phyloP scores from a whole-genome alignment of 441 rosid species.

The Gossypium davidsonii region DNA sequence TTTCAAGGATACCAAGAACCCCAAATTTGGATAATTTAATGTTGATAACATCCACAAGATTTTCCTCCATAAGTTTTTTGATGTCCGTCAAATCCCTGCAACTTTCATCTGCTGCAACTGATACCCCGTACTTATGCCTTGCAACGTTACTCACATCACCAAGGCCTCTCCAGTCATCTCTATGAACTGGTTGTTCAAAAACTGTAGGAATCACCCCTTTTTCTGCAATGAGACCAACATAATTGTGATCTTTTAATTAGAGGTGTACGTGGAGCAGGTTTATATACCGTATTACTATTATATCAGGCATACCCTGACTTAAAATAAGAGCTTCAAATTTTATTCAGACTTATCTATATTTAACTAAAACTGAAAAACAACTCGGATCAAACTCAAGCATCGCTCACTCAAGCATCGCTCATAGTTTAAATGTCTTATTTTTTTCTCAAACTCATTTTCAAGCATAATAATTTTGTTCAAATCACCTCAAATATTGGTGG shows the following conservation, averaged over 20 bases:
- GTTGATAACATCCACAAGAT: slow-evolving; percentile 16
- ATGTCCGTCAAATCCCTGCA: slow-evolving; percentile 8
- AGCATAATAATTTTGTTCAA: too few relatives aligned
- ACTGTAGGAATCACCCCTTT: not conserved
- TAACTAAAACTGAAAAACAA: too few relatives aligned
- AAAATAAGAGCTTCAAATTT: too few relatives aligned
- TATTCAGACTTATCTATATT: too few relatives aligned
- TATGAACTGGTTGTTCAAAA: slow-evolving; percentile 17
- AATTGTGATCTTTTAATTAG: not conserved
- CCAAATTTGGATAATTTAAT: slow-evolving; percentile 17
- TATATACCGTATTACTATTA: too few relatives aligned
- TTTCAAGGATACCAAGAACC: slow-evolving; percentile 14
- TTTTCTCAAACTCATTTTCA: too few relatives aligned
- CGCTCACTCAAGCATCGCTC: too few relatives aligned
- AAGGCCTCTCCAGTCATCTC: slow-evolving; percentile 20
- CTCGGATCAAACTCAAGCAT: too few relatives aligned
- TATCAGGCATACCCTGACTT: too few relatives aligned
- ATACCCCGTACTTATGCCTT: slow-evolving; percentile 12
- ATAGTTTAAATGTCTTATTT: too few relatives aligned
- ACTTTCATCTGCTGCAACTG: slow-evolving; percentile 20
- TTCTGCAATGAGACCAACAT: not conserved
- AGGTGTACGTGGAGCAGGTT: too few relatives aligned
- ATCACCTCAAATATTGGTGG: too few relatives aligned
- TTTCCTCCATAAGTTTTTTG: slow-evolving; percentile 5
- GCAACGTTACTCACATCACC: slow-evolving; percentile 12